A percentile compares a stretch with the other conserved stretches of the same genome.
Evolutionary conservation across 768 basidiomycete species (phyloP).

Genomic region (Tylopilus rubrobrunneus): DNA sequence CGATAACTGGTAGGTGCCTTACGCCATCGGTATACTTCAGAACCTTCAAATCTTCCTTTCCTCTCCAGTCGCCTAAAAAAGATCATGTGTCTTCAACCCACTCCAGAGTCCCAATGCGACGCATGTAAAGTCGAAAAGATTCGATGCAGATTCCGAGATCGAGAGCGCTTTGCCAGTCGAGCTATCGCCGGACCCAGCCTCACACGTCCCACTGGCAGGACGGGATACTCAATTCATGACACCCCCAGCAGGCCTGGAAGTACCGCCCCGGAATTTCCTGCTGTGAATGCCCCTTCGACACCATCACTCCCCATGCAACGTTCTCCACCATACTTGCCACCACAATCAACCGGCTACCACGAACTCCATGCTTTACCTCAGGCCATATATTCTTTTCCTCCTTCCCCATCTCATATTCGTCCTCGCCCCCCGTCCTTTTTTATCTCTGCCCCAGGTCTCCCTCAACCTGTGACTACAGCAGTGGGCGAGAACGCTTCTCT

Average conservation of each 20-base stretch:
- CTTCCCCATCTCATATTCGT: no score
- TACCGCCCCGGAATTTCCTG: constrained; percentile 10
- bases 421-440: no score
- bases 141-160: constrained; percentile 74
- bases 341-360: constrained; percentile 16
- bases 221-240: constrained; percentile 16
- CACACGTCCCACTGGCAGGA: constrained; percentile 14
- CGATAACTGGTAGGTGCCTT: constrained; percentile 69
- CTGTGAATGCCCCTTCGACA: not conserved
- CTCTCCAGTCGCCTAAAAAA: constrained; percentile 74
- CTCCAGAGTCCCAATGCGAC: constrained; percentile 69
- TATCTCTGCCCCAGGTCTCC: no score
- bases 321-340: constrained; percentile 30
- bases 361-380: no score
- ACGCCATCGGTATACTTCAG: not conserved
- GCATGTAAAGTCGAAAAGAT: constrained; percentile 72
- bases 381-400: no score
- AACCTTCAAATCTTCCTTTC: not conserved
- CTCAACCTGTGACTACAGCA: no score
- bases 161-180: constrained; percentile 81
- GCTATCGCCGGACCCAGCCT: constrained; percentile 66
- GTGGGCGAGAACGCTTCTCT: no score
- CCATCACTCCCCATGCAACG: constrained; percentile 21
- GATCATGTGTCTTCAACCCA: constrained; percentile 77
- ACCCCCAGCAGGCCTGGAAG: constrained; percentile 8